These are phyloP conservation scores for Erodium chrysanthum DNA, from an alignment of 441 rosid species.

Conservation along the genomic window DNA sequence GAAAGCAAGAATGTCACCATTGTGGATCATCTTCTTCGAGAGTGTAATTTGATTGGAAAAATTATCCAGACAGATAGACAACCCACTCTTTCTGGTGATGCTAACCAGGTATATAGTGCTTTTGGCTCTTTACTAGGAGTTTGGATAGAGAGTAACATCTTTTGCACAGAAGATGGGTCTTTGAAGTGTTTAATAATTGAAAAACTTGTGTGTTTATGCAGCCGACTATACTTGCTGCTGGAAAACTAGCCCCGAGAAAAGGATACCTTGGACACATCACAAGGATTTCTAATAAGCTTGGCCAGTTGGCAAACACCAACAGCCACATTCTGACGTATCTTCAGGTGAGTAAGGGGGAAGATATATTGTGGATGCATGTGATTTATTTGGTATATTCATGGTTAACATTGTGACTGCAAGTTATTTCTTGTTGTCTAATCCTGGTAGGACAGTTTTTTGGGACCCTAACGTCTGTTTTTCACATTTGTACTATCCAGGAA, in stretches of 20 bases:
- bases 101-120: constrained; percentile 26
- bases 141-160: neutral
- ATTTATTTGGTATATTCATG: neutral
- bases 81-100: constrained; percentile 46
- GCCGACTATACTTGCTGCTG: constrained; percentile 73
- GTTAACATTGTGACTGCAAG: neutral
- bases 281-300: constrained; percentile 63
- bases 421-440: constrained; percentile 4
- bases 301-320: constrained; percentile 60
- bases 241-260: constrained; percentile 58
- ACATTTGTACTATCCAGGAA: constrained; percentile 36
- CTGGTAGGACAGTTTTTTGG: neutral
- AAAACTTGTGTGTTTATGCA: constrained; percentile 26
- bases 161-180: neutral
- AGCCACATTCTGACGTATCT: constrained; percentile 47
- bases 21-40: constrained; percentile 67
- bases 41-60: constrained; percentile 72
- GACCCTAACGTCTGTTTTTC: neutral
- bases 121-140: neutral
- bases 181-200: constrained; percentile 1
- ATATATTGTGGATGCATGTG: neutral
- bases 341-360: constrained; percentile 46
- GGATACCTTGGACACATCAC: constrained; percentile 90
- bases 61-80: constrained; percentile 60
- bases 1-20: constrained; percentile 55